A percentile compares a stretch with the other conserved stretches of the same genome.
These are phyloP conservation scores for Blastobotrys buckinghamii DNA, from an alignment of 1,139 yeast species.

Conservation along the genomic window DNA sequence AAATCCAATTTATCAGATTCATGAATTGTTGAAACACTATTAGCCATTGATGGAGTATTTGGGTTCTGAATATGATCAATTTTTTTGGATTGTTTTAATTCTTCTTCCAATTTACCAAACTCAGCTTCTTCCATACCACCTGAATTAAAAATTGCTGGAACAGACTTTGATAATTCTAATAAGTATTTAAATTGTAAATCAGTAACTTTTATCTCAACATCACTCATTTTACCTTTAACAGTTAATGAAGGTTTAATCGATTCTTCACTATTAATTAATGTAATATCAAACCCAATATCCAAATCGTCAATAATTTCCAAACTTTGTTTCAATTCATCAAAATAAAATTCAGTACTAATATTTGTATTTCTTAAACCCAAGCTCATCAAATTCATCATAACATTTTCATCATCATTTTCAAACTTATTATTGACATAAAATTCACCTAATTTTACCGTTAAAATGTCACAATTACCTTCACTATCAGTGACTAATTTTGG, in stretches of 20 bases:
- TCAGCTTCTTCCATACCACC: slow-evolving; percentile 49
- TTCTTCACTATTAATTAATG: slow-evolving; percentile 41
- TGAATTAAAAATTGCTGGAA: slow-evolving; percentile 51
- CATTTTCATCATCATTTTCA: slow-evolving; percentile 22
- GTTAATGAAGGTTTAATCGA: slow-evolving; percentile 46
- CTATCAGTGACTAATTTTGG: slow-evolving; percentile 46
- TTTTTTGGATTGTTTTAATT: slow-evolving; percentile 23
- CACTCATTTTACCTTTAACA: slow-evolving; percentile 58
- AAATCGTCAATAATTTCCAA: slow-evolving; percentile 65
- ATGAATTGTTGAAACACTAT: not conserved
- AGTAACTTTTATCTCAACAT: slow-evolving; percentile 61
- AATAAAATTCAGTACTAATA: slow-evolving; percentile 54
- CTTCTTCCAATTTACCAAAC: slow-evolving; percentile 46
- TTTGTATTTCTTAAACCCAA: slow-evolving; percentile 72
- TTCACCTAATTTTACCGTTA: slow-evolving; percentile 80
- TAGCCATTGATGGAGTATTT: slow-evolving; percentile 8
- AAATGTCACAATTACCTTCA: slow-evolving; percentile 50
- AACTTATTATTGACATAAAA: slow-evolving; percentile 65
- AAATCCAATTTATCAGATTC: slow-evolving; percentile 22
- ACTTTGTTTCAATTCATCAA: slow-evolving; percentile 42
- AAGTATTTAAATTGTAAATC: slow-evolving; percentile 69
- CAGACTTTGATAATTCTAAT: slow-evolving; percentile 47
- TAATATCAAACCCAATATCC: slow-evolving; percentile 58
- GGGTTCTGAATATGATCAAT: slow-evolving; percentile 10
- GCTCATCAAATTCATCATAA: slow-evolving; percentile 40